Conservation (phyloP, 148 eudicot species). For the Talinum fruticosum region DNA sequence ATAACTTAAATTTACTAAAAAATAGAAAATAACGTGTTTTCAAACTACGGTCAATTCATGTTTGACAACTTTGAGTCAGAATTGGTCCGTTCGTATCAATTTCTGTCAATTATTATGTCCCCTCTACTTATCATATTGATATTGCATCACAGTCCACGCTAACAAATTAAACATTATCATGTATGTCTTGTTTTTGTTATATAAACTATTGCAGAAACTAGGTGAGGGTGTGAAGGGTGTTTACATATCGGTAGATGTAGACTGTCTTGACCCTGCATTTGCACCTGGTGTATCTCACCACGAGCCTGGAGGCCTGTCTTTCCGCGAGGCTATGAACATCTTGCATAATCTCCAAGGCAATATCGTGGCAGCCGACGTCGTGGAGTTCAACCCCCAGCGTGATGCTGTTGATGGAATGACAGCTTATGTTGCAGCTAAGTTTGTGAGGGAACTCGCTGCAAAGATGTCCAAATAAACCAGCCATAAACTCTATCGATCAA, state of each 20-base stretch:
- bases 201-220: slow-evolving; percentile 50
- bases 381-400: slow-evolving; percentile 93
- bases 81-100: no score
- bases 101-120: no score
- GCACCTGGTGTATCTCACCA: slow-evolving; percentile 94
- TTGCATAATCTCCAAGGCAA: slow-evolving; percentile 85
- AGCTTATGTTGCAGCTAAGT: slow-evolving; percentile 93
- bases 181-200: background rate
- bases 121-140: no score
- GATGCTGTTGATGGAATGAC: slow-evolving; percentile 97
- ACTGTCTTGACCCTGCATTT: slow-evolving; percentile 90
- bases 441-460: slow-evolving; percentile 79
- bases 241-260: slow-evolving; percentile 81
- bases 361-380: slow-evolving; percentile 89
- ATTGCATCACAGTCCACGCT: no score
- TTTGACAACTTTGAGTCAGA: no score
- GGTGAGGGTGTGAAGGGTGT: slow-evolving; percentile 96
- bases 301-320: slow-evolving; percentile 94
- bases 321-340: slow-evolving; percentile 84
- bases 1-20: no score
- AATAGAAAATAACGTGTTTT: no score
- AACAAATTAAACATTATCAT: no score
- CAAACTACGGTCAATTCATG: no score
- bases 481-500: no score
- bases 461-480: slow-evolving; percentile 64